These are phyloP conservation scores for Candida morakotiae DNA, from an alignment of 805 yeast species.

Conservation along the genomic window DNA sequence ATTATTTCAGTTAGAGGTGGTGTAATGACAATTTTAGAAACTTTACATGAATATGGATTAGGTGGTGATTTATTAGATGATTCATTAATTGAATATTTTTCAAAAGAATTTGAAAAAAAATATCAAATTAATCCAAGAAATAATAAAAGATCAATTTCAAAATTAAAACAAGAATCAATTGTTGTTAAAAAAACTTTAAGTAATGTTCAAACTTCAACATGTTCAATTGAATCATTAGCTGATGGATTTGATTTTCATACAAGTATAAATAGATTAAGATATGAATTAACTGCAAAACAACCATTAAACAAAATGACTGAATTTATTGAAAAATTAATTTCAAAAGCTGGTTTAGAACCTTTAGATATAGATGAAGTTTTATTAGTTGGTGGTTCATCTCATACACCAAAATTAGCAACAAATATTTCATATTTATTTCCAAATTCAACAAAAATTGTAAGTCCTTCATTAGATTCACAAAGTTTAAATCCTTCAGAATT, in stretches of 20 bases:
- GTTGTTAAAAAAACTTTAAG: constrained; percentile 87
- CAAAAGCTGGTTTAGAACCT: constrained; percentile 79
- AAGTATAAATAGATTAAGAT: constrained; percentile 89
- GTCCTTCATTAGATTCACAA: constrained; percentile 76
- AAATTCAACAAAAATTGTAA: constrained; percentile 65
- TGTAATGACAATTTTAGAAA: constrained; percentile 80
- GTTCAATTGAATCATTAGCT: constrained; percentile 91
- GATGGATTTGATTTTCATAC: constrained; percentile 94
- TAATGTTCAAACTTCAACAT: constrained; percentile 81
- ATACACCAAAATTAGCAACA: constrained; percentile 85
- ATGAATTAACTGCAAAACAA: constrained; percentile 78
- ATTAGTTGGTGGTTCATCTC: constrained; percentile 89
- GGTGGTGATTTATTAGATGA: constrained; percentile 89
- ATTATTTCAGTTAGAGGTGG: constrained; percentile 93
- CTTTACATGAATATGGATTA: constrained; percentile 73
- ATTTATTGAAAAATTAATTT: constrained; percentile 70
- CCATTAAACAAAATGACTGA: constrained; percentile 71
- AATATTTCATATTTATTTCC: constrained; percentile 76
- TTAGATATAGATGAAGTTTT: constrained; percentile 88
- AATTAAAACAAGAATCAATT: constrained; percentile 78
- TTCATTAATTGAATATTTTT: constrained; percentile 75
- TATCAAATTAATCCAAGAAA: constrained; percentile 73
- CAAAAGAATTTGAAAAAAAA: constrained; percentile 92
- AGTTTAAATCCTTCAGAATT: constrained; percentile 86
- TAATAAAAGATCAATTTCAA: constrained; percentile 82